phyloP scores from a whole-genome alignment of 2,329 filamentous ascomycete species.

The Gnomoniopsis smithogilvyi region DNA sequence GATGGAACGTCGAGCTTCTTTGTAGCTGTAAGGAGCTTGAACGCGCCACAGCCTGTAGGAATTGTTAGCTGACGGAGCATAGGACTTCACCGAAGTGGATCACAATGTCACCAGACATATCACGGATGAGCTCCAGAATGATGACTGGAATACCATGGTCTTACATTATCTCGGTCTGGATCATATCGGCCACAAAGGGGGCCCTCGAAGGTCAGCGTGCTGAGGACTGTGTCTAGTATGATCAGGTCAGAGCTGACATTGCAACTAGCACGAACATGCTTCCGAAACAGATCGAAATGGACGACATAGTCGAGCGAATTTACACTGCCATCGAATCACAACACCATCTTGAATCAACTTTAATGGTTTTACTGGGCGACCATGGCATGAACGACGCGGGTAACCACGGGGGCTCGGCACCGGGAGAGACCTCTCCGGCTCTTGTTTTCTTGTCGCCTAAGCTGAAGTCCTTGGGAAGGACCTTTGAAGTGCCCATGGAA shows the following conservation, averaged over 20 bases:
- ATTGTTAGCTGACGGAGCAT: background rate
- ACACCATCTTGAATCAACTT: constrained; percentile 69
- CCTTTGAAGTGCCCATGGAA: constrained; percentile 49
- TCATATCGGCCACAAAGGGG: constrained; percentile 96
- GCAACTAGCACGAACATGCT: constrained; percentile 75
- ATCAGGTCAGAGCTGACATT: constrained; percentile 29
- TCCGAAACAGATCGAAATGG: constrained; percentile 93
- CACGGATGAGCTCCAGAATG: constrained; percentile 65
- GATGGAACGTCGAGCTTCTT: constrained; percentile 98
- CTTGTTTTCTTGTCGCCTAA: constrained; percentile 89
- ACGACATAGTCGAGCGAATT: constrained; percentile 71
- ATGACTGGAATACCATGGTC: constrained; percentile 91
- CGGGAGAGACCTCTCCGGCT: constrained; percentile 91
- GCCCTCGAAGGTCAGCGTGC: constrained; percentile 66
- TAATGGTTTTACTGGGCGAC: constrained; percentile 86
- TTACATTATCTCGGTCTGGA: constrained; percentile 95
- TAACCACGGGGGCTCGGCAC: constrained; percentile 91
- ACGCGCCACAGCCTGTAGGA: constrained; percentile 15
- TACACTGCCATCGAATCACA: constrained; percentile 71
- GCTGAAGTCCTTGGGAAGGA: constrained; percentile 54
- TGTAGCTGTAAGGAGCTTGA: constrained; percentile 69
- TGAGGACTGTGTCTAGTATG: background rate
- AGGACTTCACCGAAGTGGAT: constrained; percentile 98
- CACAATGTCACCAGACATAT: constrained; percentile 95
- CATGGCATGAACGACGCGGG: constrained; percentile 99